A percentile compares a stretch with the other conserved stretches of the same genome.
These are phyloP conservation scores for Vickermania spadyakhi DNA, from an alignment of 208 protist species.

Conservation along the genomic window DNA sequence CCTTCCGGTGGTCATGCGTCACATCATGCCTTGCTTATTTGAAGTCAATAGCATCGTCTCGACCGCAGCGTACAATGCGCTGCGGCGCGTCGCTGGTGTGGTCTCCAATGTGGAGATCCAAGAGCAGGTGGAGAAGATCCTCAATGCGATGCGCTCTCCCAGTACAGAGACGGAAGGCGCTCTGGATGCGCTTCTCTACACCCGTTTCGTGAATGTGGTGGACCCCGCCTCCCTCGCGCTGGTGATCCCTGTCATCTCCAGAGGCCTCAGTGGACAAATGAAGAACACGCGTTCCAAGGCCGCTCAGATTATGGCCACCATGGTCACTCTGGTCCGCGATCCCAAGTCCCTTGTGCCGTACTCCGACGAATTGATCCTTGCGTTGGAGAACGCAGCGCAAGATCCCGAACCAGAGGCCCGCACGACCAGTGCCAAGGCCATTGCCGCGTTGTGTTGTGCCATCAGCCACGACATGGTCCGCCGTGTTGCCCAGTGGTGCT, in stretches of 20 bases:
- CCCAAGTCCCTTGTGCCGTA: conserved; percentile 79
- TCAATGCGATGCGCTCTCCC: conserved; percentile 81
- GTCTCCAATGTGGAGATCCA: conserved; percentile 88
- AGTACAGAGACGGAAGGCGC: conserved; percentile 84
- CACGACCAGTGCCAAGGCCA: conserved; percentile 81
- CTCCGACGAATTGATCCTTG: conserved; percentile 65
- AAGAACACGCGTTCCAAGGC: conserved; percentile 77
- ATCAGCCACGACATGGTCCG: conserved; percentile 62
- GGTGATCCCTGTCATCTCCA: conserved; percentile 82
- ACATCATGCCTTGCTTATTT: conserved; percentile 77
- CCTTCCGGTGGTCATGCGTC: conserved; percentile 87
- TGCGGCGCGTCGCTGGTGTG: conserved; percentile 84
- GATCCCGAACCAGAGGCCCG: conserved; percentile 81
- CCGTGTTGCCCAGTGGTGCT: conserved; percentile 74
- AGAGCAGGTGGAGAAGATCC: conserved; percentile 84
- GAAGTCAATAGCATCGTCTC: conserved; percentile 87
- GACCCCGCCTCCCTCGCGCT: conserved; percentile 90
- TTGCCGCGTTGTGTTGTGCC: conserved; percentile 59
- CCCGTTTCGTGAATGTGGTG: conserved; percentile 87
- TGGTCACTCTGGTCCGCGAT: conserved; percentile 84
- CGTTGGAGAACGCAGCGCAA: conserved; percentile 78
- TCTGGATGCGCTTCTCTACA: conserved; percentile 90
- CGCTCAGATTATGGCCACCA: conserved; percentile 86
- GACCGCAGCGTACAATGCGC: conserved; percentile 63
- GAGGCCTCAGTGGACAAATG: conserved; percentile 69